phyloP scores from a whole-genome alignment of 495 filamentous ascomycete species.

The Emericellopsis terricola region DNA sequence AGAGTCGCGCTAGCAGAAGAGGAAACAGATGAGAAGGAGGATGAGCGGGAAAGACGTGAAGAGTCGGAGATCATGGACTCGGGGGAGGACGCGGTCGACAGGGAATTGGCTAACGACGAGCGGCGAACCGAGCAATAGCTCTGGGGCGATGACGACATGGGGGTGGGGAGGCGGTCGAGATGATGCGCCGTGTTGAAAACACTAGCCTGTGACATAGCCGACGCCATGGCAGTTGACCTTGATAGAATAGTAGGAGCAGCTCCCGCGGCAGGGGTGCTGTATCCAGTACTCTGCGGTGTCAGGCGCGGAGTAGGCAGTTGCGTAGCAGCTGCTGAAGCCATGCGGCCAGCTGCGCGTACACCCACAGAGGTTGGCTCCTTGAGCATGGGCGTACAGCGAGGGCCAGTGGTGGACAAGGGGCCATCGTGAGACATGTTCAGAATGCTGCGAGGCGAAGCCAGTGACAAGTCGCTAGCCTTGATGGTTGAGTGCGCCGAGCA shows the following conservation, averaged over 20 bases:
- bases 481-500: conserved; percentile 9
- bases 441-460: conserved; percentile 16
- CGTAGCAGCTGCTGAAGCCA: conserved; percentile 37
- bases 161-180: conserved; percentile 41
- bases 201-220: conserved; percentile 64
- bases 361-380: conserved; percentile 41
- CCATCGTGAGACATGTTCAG: conserved; percentile 17
- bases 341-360: conserved; percentile 22
- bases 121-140: conserved; percentile 44
- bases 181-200: conserved; percentile 37
- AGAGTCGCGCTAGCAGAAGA: conserved; percentile 50
- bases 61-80: conserved; percentile 83
- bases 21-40: conserved; percentile 54
- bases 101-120: conserved; percentile 58
- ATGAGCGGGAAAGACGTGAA: conserved; percentile 55
- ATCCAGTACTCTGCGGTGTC: conserved; percentile 57
- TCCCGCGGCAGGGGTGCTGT: conserved; percentile 86
- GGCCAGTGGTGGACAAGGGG: no score
- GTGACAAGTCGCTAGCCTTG: conserved; percentile 11
- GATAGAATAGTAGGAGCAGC: conserved; percentile 34
- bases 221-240: conserved; percentile 42
- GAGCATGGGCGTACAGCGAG: conserved; percentile 34
- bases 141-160: conserved; percentile 32
- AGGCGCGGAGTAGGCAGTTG: conserved; percentile 56
- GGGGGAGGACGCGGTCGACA: conserved; percentile 65